Evolutionary conservation across 371 early-diverging fungal species (phyloP), one percentile per base, ranked within the genome.

Genomic region (Circinella minor): DNA sequence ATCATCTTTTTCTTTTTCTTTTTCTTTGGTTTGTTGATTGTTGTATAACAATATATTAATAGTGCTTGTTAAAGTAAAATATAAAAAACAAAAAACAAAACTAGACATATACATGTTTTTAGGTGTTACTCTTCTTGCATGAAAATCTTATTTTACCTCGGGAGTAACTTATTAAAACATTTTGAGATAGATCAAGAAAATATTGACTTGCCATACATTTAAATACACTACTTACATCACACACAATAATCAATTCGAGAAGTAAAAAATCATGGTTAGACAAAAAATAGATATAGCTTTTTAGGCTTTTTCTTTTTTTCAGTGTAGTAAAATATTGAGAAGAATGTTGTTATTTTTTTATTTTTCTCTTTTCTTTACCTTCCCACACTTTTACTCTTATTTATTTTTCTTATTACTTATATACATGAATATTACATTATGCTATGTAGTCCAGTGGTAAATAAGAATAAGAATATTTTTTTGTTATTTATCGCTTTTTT

Each of bases 371-470:
- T 36, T 36, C 15, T 36, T 27, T 6, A 62, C n/a, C n/a, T 43
- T 43, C 63, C 5, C 51, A 51, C 51, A n/a, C 51, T 13, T 47
- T 15, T 51, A 51, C 4, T 15, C 4, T 15, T 51, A 13, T 0
- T 51, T 17, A 5, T n/a, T 15, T 5, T 43, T 43, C 43, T 43
- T 43, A 43, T 51, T n/a, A 13, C 15, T 17, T n/a, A 51, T 51
- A 51, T 47, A 47, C 47, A n/a, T n/a, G n/a, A 49, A 11, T 49
- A 49, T 9, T 15, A 49, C 49, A 51, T 4, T 4, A 51, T 51
- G 51, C n/a, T 51, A 51, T 51, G 51, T 51, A 51, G 51, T 51
- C 51, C 51, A 51, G 51, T 51, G 51, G 51, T 51, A 51, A 51
- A 63, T 63, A 43, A 20, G 27, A 27, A 27, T 27, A 27, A 27